These are phyloP conservation scores for Podaxis mareebaensis DNA, from an alignment of 768 basidiomycete species.

Conservation along the genomic window DNA sequence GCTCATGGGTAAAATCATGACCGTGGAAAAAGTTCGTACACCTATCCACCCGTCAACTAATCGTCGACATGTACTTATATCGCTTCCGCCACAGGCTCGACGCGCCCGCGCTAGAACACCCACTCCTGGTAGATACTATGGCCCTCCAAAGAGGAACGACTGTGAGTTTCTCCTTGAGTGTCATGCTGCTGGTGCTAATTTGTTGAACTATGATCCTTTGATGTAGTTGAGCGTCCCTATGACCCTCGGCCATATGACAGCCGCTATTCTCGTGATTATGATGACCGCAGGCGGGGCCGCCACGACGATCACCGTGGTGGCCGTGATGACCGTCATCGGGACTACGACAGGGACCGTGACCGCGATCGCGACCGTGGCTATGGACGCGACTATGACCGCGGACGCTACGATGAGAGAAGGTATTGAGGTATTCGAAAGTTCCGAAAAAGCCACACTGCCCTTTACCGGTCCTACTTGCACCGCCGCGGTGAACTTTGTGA, in stretches of 20 bases:
- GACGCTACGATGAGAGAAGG: slow-evolving; percentile 39
- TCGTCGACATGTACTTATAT: neutral
- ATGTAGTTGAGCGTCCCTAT: slow-evolving; percentile 78
- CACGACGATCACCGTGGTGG: slow-evolving; percentile 48
- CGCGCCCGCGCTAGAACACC: slow-evolving; percentile 89
- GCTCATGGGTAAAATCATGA: slow-evolving; percentile 83
- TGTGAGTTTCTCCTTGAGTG: slow-evolving; percentile 36
- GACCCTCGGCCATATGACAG: slow-evolving; percentile 91
- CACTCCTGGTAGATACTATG: slow-evolving; percentile 94
- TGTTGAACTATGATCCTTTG: slow-evolving; percentile 8
- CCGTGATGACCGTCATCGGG: slow-evolving; percentile 50
- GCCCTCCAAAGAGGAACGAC: slow-evolving; percentile 81
- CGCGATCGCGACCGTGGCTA: slow-evolving; percentile 31
- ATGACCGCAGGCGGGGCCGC: slow-evolving; percentile 52
- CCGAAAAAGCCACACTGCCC: no score
- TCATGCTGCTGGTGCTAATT: neutral
- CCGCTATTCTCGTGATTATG: slow-evolving; percentile 72
- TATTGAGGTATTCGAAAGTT: slow-evolving; percentile 21
- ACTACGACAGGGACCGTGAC: slow-evolving; percentile 41
- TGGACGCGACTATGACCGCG: slow-evolving; percentile 25
- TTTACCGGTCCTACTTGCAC: neutral
- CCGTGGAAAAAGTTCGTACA: slow-evolving; percentile 77
- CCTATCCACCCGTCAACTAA: neutral
- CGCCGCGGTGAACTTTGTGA: neutral
- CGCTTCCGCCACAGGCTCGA: slow-evolving; percentile 58